Evolutionary conservation across 345 rosid species (phyloP), one percentile per base, ranked within the genome.

Genomic region (Aquilaria yunnanensis): DNA sequence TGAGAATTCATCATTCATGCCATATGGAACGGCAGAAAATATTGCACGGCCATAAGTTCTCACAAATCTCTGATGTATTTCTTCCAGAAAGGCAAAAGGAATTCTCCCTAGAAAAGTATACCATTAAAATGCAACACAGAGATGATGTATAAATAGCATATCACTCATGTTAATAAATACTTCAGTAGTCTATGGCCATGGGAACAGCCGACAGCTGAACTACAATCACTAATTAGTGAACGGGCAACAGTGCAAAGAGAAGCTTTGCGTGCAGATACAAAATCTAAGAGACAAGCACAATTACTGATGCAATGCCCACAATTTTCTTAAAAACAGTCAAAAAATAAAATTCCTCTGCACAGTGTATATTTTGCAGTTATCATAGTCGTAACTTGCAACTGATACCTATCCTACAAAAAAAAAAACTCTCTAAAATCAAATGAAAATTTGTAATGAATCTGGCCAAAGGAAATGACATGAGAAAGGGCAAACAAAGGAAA

Each of bases 1-100:
- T 5, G 99, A 91, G 58, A 91, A 91, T 23, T 89, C 99, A 73
- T 88, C 97, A 52, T 94, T 90, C 99, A 95, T 91, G 45, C 83
- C 91, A 74, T 89, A 91, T 55, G 96, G 91, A 71, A 72, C 92
- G 14, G 99, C 97, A 11, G 96, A 76, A 59, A 80, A 85, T 60
- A 88, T 86, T 0, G 90, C 90, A 6, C 93, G 80, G 51, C 78
- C 83, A 11, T 84, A 84, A 11, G 84, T 78, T 77, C 82, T 82
- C 63, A 84, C 96, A 77, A 89, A 95, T 73, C 85, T 83, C 89
- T 90, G 96, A 75, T 94, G 97, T 51, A 94, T 83, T 59, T 94
- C 99, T 67, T 88, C 96, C 47, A 94, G 83, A 78, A 88, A 52
- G 16, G 92, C 84, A 80, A 94, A 90, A 46, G 99, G 97, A 72